Base-by-base conservation (phyloP, 345 rosid species). In the Aethionema arabicum region DNA sequence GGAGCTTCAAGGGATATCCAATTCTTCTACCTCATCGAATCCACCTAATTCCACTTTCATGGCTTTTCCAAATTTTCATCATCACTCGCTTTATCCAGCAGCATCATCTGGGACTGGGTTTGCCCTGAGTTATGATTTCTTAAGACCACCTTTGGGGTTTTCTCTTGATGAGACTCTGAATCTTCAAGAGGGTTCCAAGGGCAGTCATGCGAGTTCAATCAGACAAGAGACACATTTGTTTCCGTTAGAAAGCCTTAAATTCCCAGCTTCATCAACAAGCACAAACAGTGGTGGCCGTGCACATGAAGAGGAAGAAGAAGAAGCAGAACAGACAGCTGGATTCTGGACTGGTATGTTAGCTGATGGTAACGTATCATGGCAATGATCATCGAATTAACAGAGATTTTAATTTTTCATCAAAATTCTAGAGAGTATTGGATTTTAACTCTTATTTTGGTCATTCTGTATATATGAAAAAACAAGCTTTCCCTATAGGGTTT, bases 1-100 rank as follows among this genome's bases (percentile, higher is more conserved):
- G 76, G 95, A 83, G 83, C 68, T 87, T 47, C 65, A 85, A 21
- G 88, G 92, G 68, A 61, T 82, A 36, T 76, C 87, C 2, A 11
- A 9, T 7, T 37, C 40, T 6, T 37, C 40, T 6, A 6, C 40
- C 7, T 37, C 40, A 37, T 37, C 40, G 0, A 6, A 6, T 37
- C 11, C 40, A 1, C 7, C 49, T 45, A n/a, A n/a, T n/a, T 45
- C 21, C 49, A 45, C 49, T 45, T 45, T 45, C 12, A 45, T 45
- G 15, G 21, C 15, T 45, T 45, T 45, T 5, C 49, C 13, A 9
- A 11, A 1, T 37, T 6, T 10, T 37, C 40, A 37, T 10, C 8
- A 37, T 10, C 40, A 6, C 7, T 37, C 40, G 12, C n/a, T 45
- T 45, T 45, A 45, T 13, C 7, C 49, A 5, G 21, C 49, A 7